phyloP scores from a whole-genome alignment of 345 rosid genomes.

The Eutrema yunnanense region DNA sequence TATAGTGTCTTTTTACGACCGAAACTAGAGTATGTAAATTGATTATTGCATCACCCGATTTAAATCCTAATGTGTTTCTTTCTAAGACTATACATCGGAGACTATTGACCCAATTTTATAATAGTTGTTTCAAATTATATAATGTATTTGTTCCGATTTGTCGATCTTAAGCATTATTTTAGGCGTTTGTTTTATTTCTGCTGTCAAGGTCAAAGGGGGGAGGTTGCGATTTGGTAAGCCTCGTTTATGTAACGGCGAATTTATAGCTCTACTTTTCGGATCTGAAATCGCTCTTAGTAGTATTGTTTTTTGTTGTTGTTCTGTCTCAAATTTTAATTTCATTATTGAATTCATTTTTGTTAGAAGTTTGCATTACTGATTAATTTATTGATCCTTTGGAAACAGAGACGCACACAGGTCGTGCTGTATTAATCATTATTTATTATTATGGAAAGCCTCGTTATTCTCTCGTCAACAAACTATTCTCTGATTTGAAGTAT shows the following conservation, averaged over 20 bases:
- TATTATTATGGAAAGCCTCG: not conserved
- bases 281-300: not conserved
- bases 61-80: no score
- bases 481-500: not conserved
- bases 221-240: not conserved
- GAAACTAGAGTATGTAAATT: not conserved
- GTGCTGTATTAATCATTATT: not conserved
- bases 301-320: no score
- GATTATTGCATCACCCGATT: not conserved
- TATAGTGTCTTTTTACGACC: not conserved
- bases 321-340: no score
- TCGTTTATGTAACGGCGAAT: not conserved
- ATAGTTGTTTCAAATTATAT: no score
- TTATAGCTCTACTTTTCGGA: not conserved
- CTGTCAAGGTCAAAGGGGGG: not conserved
- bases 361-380: not conserved
- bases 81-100: no score
- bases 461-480: not conserved
- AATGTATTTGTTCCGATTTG: not conserved
- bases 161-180: not conserved
- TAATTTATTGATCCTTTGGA: not conserved
- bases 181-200: not conserved
- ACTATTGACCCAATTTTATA: not conserved
- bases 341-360: not conserved
- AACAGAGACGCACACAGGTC: slow-evolving; percentile 1